These are phyloP conservation scores for Saccharum hybrid DNA, from an alignment of 202 grass and related monocot species.

Conservation along the genomic window DNA sequence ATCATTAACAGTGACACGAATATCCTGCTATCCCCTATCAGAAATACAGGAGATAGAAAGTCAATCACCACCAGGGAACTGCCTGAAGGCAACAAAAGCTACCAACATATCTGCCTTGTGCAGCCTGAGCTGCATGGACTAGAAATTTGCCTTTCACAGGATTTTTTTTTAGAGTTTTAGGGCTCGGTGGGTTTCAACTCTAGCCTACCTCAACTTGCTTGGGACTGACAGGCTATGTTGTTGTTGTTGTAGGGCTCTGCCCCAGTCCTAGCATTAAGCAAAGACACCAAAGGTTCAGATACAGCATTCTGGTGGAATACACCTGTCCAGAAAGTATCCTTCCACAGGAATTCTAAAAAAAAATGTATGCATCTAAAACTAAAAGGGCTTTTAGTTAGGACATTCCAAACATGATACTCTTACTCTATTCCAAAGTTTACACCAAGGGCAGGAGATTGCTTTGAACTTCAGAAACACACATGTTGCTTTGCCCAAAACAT, in stretches of 20 bases:
- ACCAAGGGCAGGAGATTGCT: not conserved
- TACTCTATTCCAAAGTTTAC: not conserved
- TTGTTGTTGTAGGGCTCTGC: not conserved
- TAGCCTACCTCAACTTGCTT: too few relatives aligned
- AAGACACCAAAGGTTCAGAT: not conserved
- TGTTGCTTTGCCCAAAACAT: conserved; percentile 18
- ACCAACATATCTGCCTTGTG: not conserved
- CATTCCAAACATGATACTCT: not conserved
- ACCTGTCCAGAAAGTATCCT: not conserved
- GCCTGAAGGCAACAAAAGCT: conserved; percentile 34
- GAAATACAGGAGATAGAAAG: conserved; percentile 8
- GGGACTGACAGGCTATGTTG: too few relatives aligned
- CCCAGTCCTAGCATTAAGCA: not conserved
- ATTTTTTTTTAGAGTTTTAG: not conserved
- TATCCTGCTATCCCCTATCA: conserved; percentile 17
- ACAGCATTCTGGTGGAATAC: not conserved
- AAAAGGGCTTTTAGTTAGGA: not conserved
- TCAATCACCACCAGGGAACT: conserved; percentile 12
- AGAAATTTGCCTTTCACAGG: not conserved
- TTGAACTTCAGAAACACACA: conserved; percentile 9
- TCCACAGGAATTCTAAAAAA: conserved; percentile 5
- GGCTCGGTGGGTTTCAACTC: not conserved
- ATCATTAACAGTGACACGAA: too few relatives aligned
- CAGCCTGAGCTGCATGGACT: not conserved
- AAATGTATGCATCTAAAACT: conserved; percentile 24